Percentiles rank a stretch among this genome's conserved stretches.
Evolutionary conservation across 1,284 basidiomycete genomes (phyloP).

Genomic region (Melampsora abietis-canadensis): DNA sequence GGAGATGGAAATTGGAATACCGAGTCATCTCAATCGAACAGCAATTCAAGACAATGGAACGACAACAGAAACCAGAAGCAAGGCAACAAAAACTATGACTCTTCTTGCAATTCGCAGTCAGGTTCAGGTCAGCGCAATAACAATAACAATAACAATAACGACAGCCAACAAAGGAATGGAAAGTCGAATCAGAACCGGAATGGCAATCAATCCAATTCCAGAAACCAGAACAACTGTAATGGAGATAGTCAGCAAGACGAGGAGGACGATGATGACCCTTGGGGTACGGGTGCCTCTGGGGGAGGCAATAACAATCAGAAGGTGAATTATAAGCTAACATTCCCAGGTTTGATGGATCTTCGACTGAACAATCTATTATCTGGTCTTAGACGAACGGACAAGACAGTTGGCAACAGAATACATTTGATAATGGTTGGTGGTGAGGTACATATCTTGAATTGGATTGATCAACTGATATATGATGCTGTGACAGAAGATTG

Average conservation of each 20-base stretch:
- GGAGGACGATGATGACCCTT: too few species aligned
- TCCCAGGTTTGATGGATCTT: too few species aligned
- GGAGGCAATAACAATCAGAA: too few species aligned
- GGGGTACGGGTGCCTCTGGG: too few species aligned
- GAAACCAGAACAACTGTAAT: background rate
- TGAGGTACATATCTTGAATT: too few species aligned
- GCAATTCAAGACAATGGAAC: background rate
- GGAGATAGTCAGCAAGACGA: background rate
- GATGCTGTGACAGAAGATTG: background rate
- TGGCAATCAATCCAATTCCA: constrained; percentile 3
- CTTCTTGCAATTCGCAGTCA: too few species aligned
- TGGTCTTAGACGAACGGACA: background rate
- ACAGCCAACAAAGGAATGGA: background rate
- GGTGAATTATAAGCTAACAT: too few species aligned
- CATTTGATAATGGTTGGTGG: background rate
- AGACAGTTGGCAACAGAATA: background rate
- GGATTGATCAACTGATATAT: too few species aligned
- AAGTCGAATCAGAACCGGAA: constrained; percentile 7
- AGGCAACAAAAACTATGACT: background rate
- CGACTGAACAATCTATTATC: background rate
- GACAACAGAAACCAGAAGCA: background rate
- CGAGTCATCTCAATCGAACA: background rate
- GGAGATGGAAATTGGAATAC: too few species aligned
- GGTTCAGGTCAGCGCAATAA: too few species aligned
- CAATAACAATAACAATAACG: background rate